These are phyloP conservation scores for Sclerotinia minor DNA, from an alignment of 2,329 filamentous ascomycete genomes.

Conservation along the genomic window DNA sequence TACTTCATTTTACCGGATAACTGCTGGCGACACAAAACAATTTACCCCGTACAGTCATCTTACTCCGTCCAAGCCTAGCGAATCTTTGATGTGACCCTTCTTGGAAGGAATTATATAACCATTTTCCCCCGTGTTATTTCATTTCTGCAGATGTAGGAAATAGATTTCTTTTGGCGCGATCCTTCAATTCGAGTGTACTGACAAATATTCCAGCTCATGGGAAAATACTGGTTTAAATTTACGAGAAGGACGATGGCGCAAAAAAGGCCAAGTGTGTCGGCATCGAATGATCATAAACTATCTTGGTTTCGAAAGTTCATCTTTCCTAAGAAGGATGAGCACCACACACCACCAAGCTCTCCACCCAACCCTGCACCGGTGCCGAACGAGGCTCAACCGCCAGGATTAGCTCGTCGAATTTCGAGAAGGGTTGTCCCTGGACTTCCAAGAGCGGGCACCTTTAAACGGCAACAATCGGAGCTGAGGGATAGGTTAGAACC, in stretches of 20 bases:
- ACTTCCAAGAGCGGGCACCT: conserved; percentile 73
- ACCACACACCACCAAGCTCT: conserved; percentile 26
- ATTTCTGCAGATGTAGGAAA: conserved; percentile 21
- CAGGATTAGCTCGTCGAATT: conserved; percentile 38
- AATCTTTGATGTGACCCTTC: conserved; percentile 27
- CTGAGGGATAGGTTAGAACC: conserved; percentile 71
- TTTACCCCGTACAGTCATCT: conserved; percentile 29
- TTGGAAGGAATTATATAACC: not conserved
- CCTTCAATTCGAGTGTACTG: conserved; percentile 11
- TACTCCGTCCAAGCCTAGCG: conserved; percentile 17
- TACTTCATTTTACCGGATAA: conserved; percentile 34
- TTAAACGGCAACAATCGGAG: conserved; percentile 82
- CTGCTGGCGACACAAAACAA: conserved; percentile 33
- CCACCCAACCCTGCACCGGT: conserved; percentile 29
- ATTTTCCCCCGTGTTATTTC: conserved; percentile 2
- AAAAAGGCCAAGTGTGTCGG: conserved; percentile 36
- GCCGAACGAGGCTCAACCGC: conserved; percentile 28
- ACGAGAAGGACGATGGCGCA: conserved; percentile 17
- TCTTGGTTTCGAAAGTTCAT: conserved; percentile 41
- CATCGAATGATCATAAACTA: conserved; percentile 38
- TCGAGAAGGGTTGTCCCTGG: conserved; percentile 69
- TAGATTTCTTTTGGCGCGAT: conserved; percentile 10
- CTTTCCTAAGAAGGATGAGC: conserved; percentile 38
- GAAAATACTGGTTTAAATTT: conserved; percentile 14
- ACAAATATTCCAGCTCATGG: conserved; percentile 20